Conservation (phyloP, 257 asterid genomes). For the Salvia miltiorrhiza region DNA sequence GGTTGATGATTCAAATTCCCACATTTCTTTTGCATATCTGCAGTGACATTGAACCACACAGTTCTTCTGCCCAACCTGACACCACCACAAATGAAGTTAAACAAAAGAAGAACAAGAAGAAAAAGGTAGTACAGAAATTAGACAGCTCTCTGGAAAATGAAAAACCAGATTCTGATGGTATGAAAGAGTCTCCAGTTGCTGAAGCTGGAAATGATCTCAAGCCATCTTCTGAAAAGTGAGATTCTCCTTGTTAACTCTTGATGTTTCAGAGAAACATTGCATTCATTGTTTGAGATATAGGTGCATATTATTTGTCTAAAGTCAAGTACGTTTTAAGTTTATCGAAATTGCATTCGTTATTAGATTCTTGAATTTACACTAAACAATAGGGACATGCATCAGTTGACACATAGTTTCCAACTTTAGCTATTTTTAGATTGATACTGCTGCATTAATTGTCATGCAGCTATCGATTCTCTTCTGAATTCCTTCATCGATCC, state of each 20-base stretch:
- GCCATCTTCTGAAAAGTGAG: constrained; percentile 57
- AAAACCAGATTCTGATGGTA: constrained; percentile 24
- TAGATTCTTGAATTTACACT: constrained; percentile 5
- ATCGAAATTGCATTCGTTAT: neutral
- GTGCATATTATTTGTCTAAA: neutral
- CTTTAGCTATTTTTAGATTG: neutral
- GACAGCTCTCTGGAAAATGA: constrained; percentile 31
- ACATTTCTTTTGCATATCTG: neutral
- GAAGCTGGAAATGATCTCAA: constrained; percentile 38
- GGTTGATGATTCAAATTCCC: neutral
- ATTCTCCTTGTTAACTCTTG: neutral
- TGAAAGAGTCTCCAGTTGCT: constrained; percentile 31
- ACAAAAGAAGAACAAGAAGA: constrained; percentile 66
- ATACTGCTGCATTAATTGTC: neutral
- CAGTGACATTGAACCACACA: constrained; percentile 30
- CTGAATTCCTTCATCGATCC: neutral
- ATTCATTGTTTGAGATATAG: neutral
- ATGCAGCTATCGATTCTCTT: neutral
- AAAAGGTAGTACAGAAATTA: constrained; percentile 37
- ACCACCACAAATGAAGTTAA: constrained; percentile 32
- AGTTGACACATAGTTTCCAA: neutral
- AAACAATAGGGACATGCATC: neutral
- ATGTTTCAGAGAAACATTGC: constrained; percentile 2
- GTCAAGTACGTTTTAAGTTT: neutral
- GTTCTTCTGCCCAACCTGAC: constrained; percentile 27